Base-by-base conservation (phyloP, 768 basidiomycete genomes). In the Postia placenta region DNA sequence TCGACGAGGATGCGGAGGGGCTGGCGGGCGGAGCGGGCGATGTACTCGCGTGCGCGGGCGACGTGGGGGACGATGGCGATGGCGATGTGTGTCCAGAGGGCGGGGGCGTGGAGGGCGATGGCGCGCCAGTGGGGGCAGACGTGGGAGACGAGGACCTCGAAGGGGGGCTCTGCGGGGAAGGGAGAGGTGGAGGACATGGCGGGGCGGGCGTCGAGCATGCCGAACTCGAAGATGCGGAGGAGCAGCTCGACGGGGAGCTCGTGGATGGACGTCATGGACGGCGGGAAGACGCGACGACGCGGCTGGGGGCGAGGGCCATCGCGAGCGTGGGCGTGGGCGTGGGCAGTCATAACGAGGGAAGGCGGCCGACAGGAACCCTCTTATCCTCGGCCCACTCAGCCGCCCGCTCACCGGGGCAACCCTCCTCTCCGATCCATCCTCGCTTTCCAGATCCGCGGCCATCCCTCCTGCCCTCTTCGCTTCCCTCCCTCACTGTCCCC, bases 101-200 rank as follows among this genome's bases (percentile, higher is more conserved):
- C 11, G n/a, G 49, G 49, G 2, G 43, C 39, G 36, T 19, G 23
- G 25, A 50, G 49, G 19, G 49, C 49, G 28, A 45, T 23, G 26
- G 35, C 42, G 43, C 49, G 49, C 49, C 49, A 50, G 36, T 41
- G 43, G 11, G 40, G 14, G 24, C 75, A 83, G 30, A 83, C 75
- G 59, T 81, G 81, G 12, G 80, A 82, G 22, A 76, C 75, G 33
- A 72, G 48, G 48, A 81, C 65, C 60, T 80, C 79, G 57, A 80
- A 79, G 45, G 70, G 69, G 15, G 72, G 70, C 0, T 70, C 3
- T 69, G 69, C n/a, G 65, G 56, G 17, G 68, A 64, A 55, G 25
- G 76, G 76, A 20, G 61, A 53, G 59, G 33, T 24, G 30, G 28
- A 14, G 45, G 30, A 36, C 6, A 36, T 3, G 42, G 74, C 74